phyloP scores from a whole-genome alignment of 179 eudicot species.

The Sideroxylon spinosum region DNA sequence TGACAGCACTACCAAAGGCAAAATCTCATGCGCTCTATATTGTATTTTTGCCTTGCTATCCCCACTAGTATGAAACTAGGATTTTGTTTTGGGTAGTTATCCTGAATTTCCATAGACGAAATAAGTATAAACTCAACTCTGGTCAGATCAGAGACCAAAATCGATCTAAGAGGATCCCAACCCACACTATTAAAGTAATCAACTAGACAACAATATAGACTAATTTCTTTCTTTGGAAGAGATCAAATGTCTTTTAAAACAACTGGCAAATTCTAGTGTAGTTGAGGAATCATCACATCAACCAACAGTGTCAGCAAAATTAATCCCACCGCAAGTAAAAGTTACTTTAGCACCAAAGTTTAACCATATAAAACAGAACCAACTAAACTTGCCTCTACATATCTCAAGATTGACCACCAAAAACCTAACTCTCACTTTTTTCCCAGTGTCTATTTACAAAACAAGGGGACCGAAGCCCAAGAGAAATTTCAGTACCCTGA shows the following conservation, averaged over 20 bases:
- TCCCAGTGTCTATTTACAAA: background rate
- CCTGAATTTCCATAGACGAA: too few species aligned
- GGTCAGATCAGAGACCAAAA: too few species aligned
- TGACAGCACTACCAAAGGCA: too few species aligned
- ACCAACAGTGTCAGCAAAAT: background rate
- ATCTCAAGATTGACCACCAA: background rate
- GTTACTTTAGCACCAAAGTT: background rate
- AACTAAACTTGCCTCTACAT: background rate
- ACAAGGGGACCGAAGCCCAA: conserved; percentile 5
- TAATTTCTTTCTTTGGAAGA: background rate
- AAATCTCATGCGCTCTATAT: too few species aligned
- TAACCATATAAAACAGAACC: background rate
- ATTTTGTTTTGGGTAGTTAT: too few species aligned
- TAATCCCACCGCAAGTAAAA: too few species aligned
- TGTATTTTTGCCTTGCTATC: too few species aligned
- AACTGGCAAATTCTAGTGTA: too few species aligned
- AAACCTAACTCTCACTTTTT: background rate
- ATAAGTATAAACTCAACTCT: too few species aligned
- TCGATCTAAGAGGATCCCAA: background rate
- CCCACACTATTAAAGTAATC: background rate
- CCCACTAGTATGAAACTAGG: too few species aligned
- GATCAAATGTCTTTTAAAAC: background rate
- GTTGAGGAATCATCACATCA: background rate
- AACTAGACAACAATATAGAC: background rate
- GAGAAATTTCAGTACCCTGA: background rate